Conservation (phyloP, 1,284 basidiomycete genomes). For the Puccinia coronata region DNA sequence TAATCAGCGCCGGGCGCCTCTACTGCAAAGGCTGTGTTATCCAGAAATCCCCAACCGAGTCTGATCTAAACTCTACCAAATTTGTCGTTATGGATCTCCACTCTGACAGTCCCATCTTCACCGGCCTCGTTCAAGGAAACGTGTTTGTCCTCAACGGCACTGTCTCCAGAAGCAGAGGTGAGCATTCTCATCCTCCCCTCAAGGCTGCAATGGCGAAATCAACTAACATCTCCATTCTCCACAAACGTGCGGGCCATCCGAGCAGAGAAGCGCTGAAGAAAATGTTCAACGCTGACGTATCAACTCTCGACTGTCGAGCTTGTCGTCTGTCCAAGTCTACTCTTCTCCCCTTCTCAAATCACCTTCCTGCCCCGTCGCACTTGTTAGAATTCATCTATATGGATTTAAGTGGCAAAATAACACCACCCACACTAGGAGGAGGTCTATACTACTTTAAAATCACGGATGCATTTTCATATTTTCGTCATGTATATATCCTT, state of each 20-base stretch:
- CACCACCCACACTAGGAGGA: neutral
- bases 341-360: neutral
- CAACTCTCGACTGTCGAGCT: neutral
- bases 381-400: neutral
- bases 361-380: neutral
- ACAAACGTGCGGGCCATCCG: too few species aligned
- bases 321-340: neutral
- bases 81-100: neutral
- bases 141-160: neutral
- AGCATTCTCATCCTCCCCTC: neutral
- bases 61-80: neutral
- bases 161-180: too few species aligned
- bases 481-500: constrained; percentile 1
- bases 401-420: neutral
- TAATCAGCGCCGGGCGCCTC: constrained; percentile 18
- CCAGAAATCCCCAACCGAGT: neutral
- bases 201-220: too few species aligned
- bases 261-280: neutral
- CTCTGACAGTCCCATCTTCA: neutral
- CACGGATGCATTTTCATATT: neutral
- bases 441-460: constrained; percentile 8
- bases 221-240: too few species aligned
- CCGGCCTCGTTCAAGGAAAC: neutral
- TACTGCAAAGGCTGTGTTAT: neutral
- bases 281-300: neutral